These are phyloP conservation scores for Eimeria acervulina DNA, from an alignment of 169 alveolate genomes.

Conservation along the genomic window DNA sequence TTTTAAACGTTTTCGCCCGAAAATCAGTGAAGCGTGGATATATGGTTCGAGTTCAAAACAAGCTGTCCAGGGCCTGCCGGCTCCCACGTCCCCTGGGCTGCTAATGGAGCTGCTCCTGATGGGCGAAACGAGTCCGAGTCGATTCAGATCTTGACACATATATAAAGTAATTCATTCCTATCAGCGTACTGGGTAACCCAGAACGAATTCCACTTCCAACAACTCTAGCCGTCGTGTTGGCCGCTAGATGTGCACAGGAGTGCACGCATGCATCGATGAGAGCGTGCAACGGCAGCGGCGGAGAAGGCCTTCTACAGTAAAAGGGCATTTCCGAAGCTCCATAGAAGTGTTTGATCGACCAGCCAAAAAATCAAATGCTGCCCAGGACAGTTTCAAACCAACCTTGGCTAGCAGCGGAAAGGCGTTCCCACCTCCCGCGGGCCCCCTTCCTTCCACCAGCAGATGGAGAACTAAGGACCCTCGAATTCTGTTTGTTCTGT, in stretches of 20 bases:
- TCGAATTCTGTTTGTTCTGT: neutral
- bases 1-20: neutral
- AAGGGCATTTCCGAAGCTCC: neutral
- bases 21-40: neutral
- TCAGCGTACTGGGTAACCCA: neutral
- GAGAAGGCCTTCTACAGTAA: neutral
- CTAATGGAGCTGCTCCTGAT: neutral
- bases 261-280: conserved; percentile 7
- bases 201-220: neutral
- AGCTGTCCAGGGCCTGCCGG: neutral
- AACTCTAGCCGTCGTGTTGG: neutral
- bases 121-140: neutral
- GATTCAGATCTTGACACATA: neutral
- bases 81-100: neutral
- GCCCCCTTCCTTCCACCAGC: neutral
- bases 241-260: neutral
- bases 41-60: neutral
- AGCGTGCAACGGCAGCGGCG: neutral
- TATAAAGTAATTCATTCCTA: neutral
- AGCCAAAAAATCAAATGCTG: neutral
- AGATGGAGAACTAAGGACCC: neutral
- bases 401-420: neutral
- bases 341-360: neutral
- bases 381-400: neutral
- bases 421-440: neutral